phyloP scores from a whole-genome alignment of 2,329 filamentous ascomycete species.

The Cyclaneusma minus region DNA sequence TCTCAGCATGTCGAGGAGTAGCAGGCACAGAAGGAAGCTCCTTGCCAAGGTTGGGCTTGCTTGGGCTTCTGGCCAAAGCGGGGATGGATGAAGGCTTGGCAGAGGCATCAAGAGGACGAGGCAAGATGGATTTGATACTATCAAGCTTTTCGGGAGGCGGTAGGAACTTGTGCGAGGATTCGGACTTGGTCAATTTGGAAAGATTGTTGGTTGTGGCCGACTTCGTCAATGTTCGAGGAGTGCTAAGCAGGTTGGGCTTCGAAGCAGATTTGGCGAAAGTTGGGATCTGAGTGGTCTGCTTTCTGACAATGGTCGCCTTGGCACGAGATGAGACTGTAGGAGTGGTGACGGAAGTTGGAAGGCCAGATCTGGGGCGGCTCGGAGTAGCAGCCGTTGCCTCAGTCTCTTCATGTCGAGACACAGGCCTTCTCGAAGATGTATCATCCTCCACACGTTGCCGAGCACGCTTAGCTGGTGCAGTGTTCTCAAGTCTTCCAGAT shows the following conservation, averaged over 20 bases:
- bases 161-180: constrained; percentile 8
- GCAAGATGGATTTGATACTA: constrained; percentile 42
- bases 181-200: constrained; percentile 15
- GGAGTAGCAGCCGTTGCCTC: constrained; percentile 28
- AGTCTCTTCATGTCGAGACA: constrained; percentile 28
- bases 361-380: constrained; percentile 29
- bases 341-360: constrained; percentile 48
- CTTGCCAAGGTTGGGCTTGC: constrained; percentile 37
- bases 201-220: constrained; percentile 34
- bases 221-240: constrained; percentile 33
- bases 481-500: constrained; percentile 15
- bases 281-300: constrained; percentile 28
- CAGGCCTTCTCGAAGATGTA: constrained; percentile 42
- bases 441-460: constrained; percentile 56
- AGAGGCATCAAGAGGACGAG: constrained; percentile 16
- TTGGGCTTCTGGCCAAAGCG: constrained; percentile 20
- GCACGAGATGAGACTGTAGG: constrained; percentile 65
- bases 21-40: constrained; percentile 36
- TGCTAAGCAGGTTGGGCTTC: constrained; percentile 26
- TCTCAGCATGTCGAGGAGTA: constrained; percentile 36
- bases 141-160: constrained; percentile 19
- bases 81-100: constrained; percentile 12
- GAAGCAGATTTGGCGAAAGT: constrained; percentile 38
- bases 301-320: constrained; percentile 38
- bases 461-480: constrained; percentile 48